Evolutionary conservation across 805 yeast genomes (phyloP).

Genomic region (Metschnikowia lunata): DNA sequence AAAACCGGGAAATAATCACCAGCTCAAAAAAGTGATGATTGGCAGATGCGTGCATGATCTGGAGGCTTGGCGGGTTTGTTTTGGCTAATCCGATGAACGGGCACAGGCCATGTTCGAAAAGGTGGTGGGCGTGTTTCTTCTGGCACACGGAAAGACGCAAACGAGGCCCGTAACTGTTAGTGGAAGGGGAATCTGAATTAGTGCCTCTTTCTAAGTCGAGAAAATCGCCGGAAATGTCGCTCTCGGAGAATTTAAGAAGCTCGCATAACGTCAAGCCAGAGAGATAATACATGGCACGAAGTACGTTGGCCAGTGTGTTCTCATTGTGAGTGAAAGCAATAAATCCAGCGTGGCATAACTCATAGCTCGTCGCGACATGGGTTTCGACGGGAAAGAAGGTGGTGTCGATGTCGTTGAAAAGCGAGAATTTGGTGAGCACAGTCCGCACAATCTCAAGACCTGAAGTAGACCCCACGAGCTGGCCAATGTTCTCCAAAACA

Average conservation of each 20-base stretch:
- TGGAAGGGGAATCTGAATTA: not conserved
- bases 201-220: slow-evolving; percentile 1
- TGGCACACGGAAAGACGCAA: slow-evolving; percentile 32
- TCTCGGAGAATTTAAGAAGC: slow-evolving; percentile 37
- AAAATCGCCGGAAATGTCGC: slow-evolving; percentile 25
- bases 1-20: slow-evolving; percentile 10
- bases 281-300: slow-evolving; percentile 46
- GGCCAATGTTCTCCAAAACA: slow-evolving; percentile 43
- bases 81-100: not conserved
- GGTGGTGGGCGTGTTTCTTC: slow-evolving; percentile 32
- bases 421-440: slow-evolving; percentile 40
- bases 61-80: not conserved
- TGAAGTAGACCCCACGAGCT: slow-evolving; percentile 44
- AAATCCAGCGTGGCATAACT: slow-evolving; percentile 34
- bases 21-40: not conserved
- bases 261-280: slow-evolving; percentile 43
- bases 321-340: slow-evolving; percentile 39
- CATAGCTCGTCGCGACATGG: slow-evolving; percentile 36
- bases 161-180: not conserved
- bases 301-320: slow-evolving; percentile 42
- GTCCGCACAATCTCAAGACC: slow-evolving; percentile 20
- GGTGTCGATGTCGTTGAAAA: slow-evolving; percentile 46
- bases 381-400: slow-evolving; percentile 48
- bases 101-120: slow-evolving; percentile 11
- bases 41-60: no score